phyloP scores from a whole-genome alignment of 2,329 filamentous ascomycete genomes.

The Alternaria ventricosa region DNA sequence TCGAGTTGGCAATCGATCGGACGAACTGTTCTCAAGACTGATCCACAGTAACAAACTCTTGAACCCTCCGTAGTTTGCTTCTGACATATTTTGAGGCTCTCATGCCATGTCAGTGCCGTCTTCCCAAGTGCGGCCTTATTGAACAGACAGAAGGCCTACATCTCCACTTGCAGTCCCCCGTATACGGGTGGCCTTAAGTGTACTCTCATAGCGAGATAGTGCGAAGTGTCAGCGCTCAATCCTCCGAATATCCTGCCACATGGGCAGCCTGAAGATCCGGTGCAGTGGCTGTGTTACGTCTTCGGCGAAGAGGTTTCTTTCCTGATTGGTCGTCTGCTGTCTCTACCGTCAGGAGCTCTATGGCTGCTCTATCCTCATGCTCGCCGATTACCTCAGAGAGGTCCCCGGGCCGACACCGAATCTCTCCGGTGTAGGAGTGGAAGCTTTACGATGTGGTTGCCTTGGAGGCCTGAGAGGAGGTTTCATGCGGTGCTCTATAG shows the following conservation, averaged over 20 bases:
- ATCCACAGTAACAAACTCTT: fast-evolving
- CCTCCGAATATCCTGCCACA: neutral
- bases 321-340: neutral
- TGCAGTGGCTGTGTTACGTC: neutral
- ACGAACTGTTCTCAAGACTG: neutral
- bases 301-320: neutral
- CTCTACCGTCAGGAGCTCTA: neutral
- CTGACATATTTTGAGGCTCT: neutral
- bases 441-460: neutral
- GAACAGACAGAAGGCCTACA: neutral
- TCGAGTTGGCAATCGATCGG: neutral
- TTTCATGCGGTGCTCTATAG: neutral
- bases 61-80: neutral
- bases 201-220: neutral
- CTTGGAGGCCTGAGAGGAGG: neutral
- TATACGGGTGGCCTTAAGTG: neutral
- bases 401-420: neutral
- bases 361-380: neutral
- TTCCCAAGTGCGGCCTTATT: neutral
- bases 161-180: neutral
- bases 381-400: neutral
- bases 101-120: neutral
- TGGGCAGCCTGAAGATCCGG: neutral
- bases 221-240: neutral
- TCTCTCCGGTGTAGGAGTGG: neutral